Conservation (phyloP, 305 asterid species). For the Solanum hybrid region DNA sequence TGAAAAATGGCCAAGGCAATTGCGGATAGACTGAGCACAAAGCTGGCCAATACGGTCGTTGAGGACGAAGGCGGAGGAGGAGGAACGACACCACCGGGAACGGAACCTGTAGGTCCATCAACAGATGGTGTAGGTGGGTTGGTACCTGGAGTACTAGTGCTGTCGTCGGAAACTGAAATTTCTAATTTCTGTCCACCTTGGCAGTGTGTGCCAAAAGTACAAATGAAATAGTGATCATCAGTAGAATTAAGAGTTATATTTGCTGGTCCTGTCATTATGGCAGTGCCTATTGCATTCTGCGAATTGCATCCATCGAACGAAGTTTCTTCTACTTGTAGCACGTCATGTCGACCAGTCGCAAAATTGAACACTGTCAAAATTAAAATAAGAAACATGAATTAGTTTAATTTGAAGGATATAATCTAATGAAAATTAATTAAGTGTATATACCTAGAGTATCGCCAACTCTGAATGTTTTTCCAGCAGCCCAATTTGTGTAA, state of each 20-base stretch:
- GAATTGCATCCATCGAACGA: constrained; percentile 25
- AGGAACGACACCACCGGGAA: background rate
- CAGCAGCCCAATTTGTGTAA: constrained; percentile 27
- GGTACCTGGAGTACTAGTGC: constrained; percentile 10
- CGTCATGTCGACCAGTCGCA: background rate
- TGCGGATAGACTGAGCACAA: background rate
- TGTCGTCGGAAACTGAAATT: constrained; percentile 22
- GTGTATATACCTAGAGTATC: constrained; percentile 26
- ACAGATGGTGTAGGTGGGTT: background rate
- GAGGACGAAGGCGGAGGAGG: constrained; percentile 8
- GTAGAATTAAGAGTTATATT: constrained; percentile 30
- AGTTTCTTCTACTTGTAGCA: background rate
- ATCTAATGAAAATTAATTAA: background rate
- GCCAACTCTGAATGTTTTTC: constrained; percentile 30
- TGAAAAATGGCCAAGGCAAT: background rate
- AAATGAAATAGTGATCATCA: constrained; percentile 40
- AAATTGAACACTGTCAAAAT: background rate
- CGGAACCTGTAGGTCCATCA: background rate
- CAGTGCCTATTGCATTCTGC: constrained; percentile 17
- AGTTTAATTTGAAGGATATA: background rate
- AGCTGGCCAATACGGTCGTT: background rate
- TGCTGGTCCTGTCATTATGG: constrained; percentile 27
- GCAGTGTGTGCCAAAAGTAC: constrained; percentile 40
- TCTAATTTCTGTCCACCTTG: constrained; percentile 34
- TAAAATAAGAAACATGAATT: background rate